Base-by-base conservation (phyloP, 2,329 filamentous ascomycete species). In the Simplicillium aogashimaense region DNA sequence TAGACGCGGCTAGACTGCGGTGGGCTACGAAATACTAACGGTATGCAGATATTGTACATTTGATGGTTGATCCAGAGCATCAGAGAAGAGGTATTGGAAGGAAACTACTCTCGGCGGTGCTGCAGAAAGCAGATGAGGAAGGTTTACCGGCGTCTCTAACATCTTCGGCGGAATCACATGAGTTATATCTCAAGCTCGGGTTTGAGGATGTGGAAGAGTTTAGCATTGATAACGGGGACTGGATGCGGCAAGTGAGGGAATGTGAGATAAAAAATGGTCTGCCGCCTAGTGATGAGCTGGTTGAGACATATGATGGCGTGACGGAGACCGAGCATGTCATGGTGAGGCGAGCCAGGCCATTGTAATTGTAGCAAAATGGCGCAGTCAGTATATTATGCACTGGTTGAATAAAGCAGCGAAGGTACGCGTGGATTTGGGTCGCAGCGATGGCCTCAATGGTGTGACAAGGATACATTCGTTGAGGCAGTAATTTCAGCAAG, bases 61-160 rank as follows among this genome's bases (percentile, higher is more conserved):
- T 50, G 14, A 53, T 51, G 50, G 40, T 53, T 7, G 42, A 47
- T 13, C 50, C 53, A 2, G 12, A 32, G 12, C 36, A 50, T 17
- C 51, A 55, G 35, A 42, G 48, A 9, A 43, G 37, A 6, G 50
- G 48, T 14, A 40, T 51, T 2, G 46, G 51, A 10, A 20, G 29
- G 6, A 39, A 39, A 16, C 35, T 53, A 10, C 43, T 53, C 3
- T 18, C 20, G 7, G 35, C 31, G 6, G 45, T 43, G 5, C n/a
- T 47, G 3, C 34, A 28, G 4, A 20, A 36, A 3, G 44, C 45
- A 14, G 46, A 53, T 10, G 14, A 14, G 1, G 30, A 44, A 13
- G 35, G 28, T 2, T n/a, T 49, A 6, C 44, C 43, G 8, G 30
- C 40, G 30, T 44, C 43, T n/a, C 40, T 53, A n/a, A 42, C 47